Conservation (phyloP, 768 basidiomycete genomes). For the Hericium alpestre region DNA sequence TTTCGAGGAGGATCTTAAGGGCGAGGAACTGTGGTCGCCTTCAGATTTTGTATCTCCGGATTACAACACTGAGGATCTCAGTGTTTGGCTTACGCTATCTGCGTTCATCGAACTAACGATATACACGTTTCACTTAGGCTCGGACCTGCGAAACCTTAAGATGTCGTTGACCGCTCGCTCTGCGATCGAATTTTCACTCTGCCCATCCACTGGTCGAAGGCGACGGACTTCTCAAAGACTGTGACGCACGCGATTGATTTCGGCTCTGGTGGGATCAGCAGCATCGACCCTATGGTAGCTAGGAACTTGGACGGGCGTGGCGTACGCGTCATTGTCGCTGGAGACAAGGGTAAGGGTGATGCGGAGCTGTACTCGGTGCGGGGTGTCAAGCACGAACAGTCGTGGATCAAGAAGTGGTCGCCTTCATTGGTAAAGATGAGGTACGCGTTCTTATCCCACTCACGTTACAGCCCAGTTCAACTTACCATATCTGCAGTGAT, state of each 20-base stretch:
- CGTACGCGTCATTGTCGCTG: slow-evolving; percentile 78
- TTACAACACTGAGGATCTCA: slow-evolving; percentile 84
- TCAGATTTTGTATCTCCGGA: slow-evolving; percentile 73
- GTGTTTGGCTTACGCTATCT: slow-evolving; percentile 19
- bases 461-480: neutral
- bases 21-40: slow-evolving; percentile 67
- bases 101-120: slow-evolving; percentile 12
- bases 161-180: slow-evolving; percentile 77
- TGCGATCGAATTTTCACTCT: slow-evolving; percentile 89
- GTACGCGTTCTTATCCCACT: slow-evolving; percentile 28
- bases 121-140: slow-evolving; percentile 37
- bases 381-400: slow-evolving; percentile 64
- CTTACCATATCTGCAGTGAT: slow-evolving; percentile 44
- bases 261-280: slow-evolving; percentile 87
- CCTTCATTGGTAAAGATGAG: slow-evolving; percentile 83
- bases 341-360: slow-evolving; percentile 87
- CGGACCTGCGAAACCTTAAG: slow-evolving; percentile 64
- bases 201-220: slow-evolving; percentile 88
- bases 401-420: slow-evolving; percentile 86
- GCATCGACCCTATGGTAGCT: slow-evolving; percentile 85
- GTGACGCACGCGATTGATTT: slow-evolving; percentile 96
- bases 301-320: slow-evolving; percentile 91
- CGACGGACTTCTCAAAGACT: slow-evolving; percentile 78
- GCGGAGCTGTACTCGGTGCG: slow-evolving; percentile 71
- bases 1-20: slow-evolving; percentile 58